Conservation (phyloP, 208 protist species). For the Wallacemonas rigidus region DNA sequence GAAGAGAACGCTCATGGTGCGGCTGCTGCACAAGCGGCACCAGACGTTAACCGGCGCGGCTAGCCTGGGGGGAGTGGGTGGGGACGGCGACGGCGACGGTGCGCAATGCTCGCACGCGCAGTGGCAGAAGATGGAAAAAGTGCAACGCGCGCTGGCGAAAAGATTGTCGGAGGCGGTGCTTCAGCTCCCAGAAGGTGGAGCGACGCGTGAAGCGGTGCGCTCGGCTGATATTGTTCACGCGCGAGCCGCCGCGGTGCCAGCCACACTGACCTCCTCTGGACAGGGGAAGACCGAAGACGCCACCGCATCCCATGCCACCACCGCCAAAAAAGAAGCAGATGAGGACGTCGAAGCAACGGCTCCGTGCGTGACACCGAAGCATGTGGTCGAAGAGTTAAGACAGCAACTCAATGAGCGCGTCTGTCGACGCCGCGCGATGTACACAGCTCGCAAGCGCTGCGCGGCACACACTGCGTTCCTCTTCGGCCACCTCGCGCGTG, state of each 20-base stretch:
- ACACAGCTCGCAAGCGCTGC: not conserved
- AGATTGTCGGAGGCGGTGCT: not conserved
- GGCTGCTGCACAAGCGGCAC: not conserved
- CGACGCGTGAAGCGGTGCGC: too few relatives aligned
- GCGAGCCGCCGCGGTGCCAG: too few relatives aligned
- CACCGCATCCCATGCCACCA: too few relatives aligned
- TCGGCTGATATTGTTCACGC: too few relatives aligned
- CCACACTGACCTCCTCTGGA: too few relatives aligned
- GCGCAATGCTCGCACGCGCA: not conserved
- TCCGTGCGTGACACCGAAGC: not conserved
- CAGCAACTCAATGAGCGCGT: not conserved
- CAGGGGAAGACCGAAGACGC: too few relatives aligned
- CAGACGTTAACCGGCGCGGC: not conserved
- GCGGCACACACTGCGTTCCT: constrained; percentile 12
- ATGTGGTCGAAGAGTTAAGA: not conserved
- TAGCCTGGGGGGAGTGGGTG: not conserved
- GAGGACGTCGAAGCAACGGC: too few relatives aligned
- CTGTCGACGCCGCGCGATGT: not conserved
- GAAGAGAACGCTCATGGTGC: not conserved
- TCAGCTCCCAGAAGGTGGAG: not conserved
- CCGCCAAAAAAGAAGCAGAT: too few relatives aligned
- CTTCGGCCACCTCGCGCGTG: constrained; percentile 26
- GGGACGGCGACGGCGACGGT: not conserved
- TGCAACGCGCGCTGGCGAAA: not conserved
- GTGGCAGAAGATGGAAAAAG: constrained; percentile 5